Conservation (phyloP, 1,284 basidiomycete genomes). For the Trametes versicolor region DNA sequence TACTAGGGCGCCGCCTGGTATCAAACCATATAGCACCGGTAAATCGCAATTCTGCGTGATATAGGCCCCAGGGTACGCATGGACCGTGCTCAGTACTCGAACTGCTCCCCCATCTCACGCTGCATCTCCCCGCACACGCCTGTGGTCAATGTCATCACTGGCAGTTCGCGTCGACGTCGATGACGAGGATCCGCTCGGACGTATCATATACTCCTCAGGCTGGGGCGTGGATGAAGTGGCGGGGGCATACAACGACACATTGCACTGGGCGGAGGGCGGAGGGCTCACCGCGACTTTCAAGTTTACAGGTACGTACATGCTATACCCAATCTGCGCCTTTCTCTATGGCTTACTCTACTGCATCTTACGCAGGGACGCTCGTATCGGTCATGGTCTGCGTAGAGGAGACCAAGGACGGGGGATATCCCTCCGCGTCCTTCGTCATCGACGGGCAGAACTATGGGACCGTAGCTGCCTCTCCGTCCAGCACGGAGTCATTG, state of each 20-base stretch:
- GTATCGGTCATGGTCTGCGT: not conserved
- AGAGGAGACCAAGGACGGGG: not conserved
- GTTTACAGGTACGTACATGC: conserved; percentile 24
- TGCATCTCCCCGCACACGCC: too few relatives aligned
- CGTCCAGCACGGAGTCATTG: not conserved
- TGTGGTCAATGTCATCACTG: too few relatives aligned
- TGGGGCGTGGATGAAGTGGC: not conserved
- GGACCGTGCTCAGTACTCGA: too few relatives aligned
- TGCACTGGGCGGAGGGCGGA: conserved; percentile 13
- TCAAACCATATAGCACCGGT: too few relatives aligned
- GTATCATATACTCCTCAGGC: not conserved
- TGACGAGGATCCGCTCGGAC: too few relatives aligned
- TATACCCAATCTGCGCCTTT: not conserved
- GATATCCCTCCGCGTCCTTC: not conserved
- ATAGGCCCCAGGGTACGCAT: too few relatives aligned
- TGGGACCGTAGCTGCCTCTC: not conserved
- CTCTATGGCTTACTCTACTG: too few relatives aligned
- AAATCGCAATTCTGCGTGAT: too few relatives aligned
- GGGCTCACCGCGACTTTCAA: conserved; percentile 26
- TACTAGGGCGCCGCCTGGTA: too few relatives aligned
- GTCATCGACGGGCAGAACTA: conserved; percentile 8
- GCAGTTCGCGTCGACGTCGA: too few relatives aligned
- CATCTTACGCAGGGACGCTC: not conserved
- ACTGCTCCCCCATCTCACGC: too few relatives aligned
- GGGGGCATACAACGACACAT: conserved; percentile 17